Conservation (phyloP, 2,329 filamentous ascomycete species). For the Paraconiothyrium brasiliense region DNA sequence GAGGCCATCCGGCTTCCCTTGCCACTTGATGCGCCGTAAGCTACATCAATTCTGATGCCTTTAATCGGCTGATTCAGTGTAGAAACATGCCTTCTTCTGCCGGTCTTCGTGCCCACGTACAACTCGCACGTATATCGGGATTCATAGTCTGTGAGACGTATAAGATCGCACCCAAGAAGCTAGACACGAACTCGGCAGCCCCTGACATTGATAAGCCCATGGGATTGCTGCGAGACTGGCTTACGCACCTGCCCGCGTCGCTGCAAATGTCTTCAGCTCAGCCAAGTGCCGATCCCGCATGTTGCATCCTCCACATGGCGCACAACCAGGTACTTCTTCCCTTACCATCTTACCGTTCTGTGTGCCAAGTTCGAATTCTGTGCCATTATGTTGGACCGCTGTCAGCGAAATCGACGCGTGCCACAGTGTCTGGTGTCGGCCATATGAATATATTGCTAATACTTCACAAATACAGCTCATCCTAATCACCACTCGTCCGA, state of each 20-base stretch:
- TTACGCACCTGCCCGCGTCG: conserved; percentile 24
- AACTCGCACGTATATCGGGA: conserved; percentile 34
- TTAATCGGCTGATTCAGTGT: conserved; percentile 10
- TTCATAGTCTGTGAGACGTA: conserved; percentile 40
- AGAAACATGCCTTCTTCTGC: conserved; percentile 33
- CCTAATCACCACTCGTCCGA: conserved; percentile 35
- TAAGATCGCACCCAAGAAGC: conserved; percentile 31
- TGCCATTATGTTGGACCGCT: not conserved
- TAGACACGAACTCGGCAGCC: conserved; percentile 17
- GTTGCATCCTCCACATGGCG: conserved; percentile 35
- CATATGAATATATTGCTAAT: not conserved
- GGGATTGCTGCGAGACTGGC: conserved; percentile 33
- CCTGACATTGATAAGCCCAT: conserved; percentile 30
- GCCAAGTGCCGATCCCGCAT: conserved; percentile 29
- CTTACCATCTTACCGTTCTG: not conserved
- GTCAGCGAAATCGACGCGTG: too few relatives aligned
- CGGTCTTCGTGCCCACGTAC: conserved; percentile 35
- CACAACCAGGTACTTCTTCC: conserved; percentile 27
- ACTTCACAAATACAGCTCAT: conserved; percentile 21
- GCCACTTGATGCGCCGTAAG: conserved; percentile 34
- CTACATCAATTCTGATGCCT: not conserved
- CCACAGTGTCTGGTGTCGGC: too few relatives aligned
- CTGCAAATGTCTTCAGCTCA: conserved; percentile 23
- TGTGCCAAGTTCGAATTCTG: not conserved
- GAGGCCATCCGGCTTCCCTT: conserved; percentile 36